These are phyloP conservation scores for Neurospora sp. DNA, from an alignment of 495 filamentous ascomycete species.

Conservation along the genomic window DNA sequence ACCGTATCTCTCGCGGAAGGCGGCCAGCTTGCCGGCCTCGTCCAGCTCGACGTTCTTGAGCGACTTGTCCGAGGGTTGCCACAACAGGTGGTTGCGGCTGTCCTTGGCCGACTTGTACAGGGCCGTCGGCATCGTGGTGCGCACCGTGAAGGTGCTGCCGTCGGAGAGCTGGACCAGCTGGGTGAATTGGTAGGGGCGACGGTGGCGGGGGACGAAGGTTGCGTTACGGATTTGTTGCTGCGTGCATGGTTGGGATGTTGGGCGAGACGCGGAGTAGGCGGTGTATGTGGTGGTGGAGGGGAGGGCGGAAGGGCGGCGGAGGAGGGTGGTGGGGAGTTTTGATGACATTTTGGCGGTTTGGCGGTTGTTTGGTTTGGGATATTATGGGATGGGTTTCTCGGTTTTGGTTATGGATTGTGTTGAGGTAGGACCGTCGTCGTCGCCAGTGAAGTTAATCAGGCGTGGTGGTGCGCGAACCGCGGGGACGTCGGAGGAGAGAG, in stretches of 20 bases:
- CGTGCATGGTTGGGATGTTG: constrained; percentile 2
- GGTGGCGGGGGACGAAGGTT: constrained; percentile 76
- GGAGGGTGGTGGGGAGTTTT: constrained; percentile 19
- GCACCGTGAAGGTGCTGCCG: constrained; percentile 75
- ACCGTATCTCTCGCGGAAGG: constrained; percentile 79
- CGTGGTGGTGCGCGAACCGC: neutral
- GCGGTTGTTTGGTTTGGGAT: neutral
- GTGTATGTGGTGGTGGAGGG: constrained; percentile 2
- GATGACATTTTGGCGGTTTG: constrained; percentile 14
- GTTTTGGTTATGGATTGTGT: neutral
- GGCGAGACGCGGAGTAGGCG: neutral
- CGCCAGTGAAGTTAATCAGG: neutral
- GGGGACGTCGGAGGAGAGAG: neutral
- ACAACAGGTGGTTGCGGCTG: constrained; percentile 74
- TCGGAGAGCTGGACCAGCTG: constrained; percentile 93
- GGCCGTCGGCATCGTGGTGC: constrained; percentile 75
- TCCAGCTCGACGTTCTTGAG: constrained; percentile 85
- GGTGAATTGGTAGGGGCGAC: constrained; percentile 91
- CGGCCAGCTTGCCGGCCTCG: constrained; percentile 81
- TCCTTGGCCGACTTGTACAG: constrained; percentile 74
- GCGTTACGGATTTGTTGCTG: constrained; percentile 56
- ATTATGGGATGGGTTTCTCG: neutral
- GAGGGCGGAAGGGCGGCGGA: constrained; percentile 14
- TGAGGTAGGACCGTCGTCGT: neutral
- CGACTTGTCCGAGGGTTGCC: constrained; percentile 74